Evolutionary conservation across 345 rosid genomes (phyloP).

Genomic region (Ceriops decandra): DNA sequence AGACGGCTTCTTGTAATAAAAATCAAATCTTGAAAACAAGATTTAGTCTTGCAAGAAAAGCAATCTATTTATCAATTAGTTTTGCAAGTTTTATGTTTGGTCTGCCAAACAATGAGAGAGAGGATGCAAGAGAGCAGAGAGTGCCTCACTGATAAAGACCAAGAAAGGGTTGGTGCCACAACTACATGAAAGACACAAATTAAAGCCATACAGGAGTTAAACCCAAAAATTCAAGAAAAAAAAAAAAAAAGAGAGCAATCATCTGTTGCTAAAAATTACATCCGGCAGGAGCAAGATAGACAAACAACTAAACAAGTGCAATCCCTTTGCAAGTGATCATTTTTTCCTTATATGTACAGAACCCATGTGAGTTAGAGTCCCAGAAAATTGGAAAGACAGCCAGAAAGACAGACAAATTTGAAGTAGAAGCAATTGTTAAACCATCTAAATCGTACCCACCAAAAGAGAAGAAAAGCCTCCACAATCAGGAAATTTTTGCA

Average conservation of each 20-base stretch:
- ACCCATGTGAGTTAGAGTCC: neutral
- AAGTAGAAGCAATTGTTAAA: neutral
- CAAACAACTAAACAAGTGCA: neutral
- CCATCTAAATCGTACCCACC: neutral
- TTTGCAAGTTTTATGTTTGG: slow-evolving; percentile 28
- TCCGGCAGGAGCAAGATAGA: neutral
- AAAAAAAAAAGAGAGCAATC: neutral
- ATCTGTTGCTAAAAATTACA: neutral
- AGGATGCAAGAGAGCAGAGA: neutral
- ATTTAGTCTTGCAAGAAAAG: slow-evolving; percentile 39
- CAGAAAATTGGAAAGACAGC: neutral
- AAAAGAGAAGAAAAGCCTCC: slow-evolving; percentile 2
- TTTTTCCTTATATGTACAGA: slow-evolving; percentile 18
- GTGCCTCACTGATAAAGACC: neutral
- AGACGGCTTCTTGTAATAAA: slow-evolving; percentile 2
- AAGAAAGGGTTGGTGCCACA: neutral
- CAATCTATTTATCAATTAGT: slow-evolving; percentile 10
- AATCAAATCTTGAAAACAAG: neutral
- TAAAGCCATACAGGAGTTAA: neutral
- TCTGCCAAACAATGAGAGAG: slow-evolving; percentile 21
- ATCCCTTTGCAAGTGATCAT: neutral
- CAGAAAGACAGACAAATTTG: neutral
- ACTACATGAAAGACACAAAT: slow-evolving; percentile 10
- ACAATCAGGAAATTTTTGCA: neutral
- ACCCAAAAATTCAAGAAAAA: neutral